phyloP scores from a whole-genome alignment of 164 flowering plant species.

The Liquidambar formosana region DNA sequence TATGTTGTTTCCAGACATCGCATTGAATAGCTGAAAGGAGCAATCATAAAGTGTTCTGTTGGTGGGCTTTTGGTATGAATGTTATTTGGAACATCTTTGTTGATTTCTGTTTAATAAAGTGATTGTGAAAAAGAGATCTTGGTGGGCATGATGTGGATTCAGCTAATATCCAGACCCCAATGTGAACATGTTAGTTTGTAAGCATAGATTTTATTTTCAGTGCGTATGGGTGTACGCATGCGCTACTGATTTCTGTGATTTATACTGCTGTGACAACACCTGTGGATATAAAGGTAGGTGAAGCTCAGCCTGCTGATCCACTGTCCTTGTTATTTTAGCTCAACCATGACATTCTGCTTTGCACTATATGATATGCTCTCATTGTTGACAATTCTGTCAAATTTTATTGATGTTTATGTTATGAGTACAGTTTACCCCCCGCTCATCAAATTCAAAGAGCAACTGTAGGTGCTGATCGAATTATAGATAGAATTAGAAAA shows the following conservation, averaged over 20 bases:
- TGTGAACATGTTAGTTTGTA: neutral
- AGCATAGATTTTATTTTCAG: too few species aligned
- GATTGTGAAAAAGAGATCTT: constrained; percentile 5
- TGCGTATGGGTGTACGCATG: neutral
- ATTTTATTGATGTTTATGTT: too few species aligned
- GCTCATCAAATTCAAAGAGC: too few species aligned
- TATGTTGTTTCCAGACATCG: constrained; percentile 15
- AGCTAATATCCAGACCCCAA: neutral
- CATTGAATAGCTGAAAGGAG: constrained; percentile 7
- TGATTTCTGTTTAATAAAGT: constrained; percentile 3
- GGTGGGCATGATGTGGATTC: neutral
- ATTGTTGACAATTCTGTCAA: too few species aligned
- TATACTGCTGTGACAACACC: neutral
- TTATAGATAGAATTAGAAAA: too few species aligned
- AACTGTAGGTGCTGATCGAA: too few species aligned
- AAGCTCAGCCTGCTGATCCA: too few species aligned
- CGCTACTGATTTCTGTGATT: neutral
- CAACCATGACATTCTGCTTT: too few species aligned
- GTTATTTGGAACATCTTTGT: neutral
- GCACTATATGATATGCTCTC: too few species aligned
- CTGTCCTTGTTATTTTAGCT: too few species aligned
- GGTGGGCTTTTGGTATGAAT: neutral
- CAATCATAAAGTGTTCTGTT: neutral
- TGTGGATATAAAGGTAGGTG: too few species aligned
- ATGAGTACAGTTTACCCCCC: too few species aligned